phyloP scores from a whole-genome alignment of 2,329 filamentous ascomycete species.

The Exserohilum turcica region DNA sequence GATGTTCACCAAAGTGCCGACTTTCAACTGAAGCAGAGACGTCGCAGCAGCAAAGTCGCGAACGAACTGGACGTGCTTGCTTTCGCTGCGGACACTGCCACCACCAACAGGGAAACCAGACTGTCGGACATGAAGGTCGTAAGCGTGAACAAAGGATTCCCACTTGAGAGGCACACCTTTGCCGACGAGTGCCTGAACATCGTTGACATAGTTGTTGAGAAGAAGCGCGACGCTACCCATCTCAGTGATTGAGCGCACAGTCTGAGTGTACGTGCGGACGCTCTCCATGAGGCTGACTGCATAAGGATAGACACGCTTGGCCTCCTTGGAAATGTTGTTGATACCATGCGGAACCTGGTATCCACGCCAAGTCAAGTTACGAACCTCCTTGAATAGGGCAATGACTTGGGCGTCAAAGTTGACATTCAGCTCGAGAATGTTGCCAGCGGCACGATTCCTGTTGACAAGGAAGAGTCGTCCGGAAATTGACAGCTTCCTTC shows the following conservation, averaged over 20 bases:
- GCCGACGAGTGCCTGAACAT: constrained; percentile 79
- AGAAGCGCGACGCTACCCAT: constrained; percentile 89
- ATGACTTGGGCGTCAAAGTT: constrained; percentile 99
- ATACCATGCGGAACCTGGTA: constrained; percentile 94
- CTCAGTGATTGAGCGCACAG: constrained; percentile 77
- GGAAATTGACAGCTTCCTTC: constrained; percentile 87
- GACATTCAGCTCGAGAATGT: constrained; percentile 83
- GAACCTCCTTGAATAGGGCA: constrained; percentile 96
- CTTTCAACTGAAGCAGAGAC: constrained; percentile 86
- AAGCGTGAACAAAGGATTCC: constrained; percentile 98
- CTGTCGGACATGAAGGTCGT: constrained; percentile 82
- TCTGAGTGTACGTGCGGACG: constrained; percentile 90
- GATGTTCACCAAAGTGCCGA: constrained; percentile 75
- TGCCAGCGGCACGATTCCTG: constrained; percentile 87
- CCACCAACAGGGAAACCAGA: constrained; percentile 62
- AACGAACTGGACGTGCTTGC: constrained; percentile 95
- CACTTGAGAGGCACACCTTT: constrained; percentile 91
- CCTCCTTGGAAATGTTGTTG: constrained; percentile 95
- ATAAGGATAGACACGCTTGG: constrained; percentile 97
- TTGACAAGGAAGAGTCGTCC: constrained; percentile 90
- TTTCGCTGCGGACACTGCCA: constrained; percentile 69
- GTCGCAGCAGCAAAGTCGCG: constrained; percentile 89
- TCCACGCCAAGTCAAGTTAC: constrained; percentile 93
- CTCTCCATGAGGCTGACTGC: constrained; percentile 99
- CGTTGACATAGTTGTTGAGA: constrained; percentile 87